Percentiles rank a stretch among this genome's conserved stretches.
phyloP scores from a whole-genome alignment of 768 basidiomycete species.

The Tulasnella calospora region DNA sequence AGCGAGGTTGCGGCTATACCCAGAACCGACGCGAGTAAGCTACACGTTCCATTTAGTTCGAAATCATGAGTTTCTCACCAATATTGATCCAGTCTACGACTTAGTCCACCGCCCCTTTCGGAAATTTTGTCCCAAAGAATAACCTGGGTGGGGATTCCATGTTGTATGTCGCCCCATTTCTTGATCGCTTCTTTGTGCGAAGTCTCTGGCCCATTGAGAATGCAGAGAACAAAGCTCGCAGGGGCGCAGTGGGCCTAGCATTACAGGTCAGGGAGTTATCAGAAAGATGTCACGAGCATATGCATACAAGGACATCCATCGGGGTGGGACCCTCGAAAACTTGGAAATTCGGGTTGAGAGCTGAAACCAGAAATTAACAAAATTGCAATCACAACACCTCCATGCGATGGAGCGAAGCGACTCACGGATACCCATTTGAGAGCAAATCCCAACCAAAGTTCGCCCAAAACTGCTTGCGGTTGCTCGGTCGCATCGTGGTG shows the following conservation, averaged over 20 bases:
- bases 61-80: not conserved
- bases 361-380: not conserved
- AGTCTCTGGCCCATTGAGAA: not conserved
- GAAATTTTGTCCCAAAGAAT: slow-evolving; percentile 15
- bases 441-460: not conserved
- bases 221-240: not conserved
- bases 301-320: not conserved
- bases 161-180: slow-evolving; percentile 15
- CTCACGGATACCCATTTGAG: not conserved
- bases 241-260: not conserved
- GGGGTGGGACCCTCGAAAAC: not conserved
- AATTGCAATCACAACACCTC: not conserved
- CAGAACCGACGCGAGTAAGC: not conserved
- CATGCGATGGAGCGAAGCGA: not conserved
- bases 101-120: not conserved
- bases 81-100: slow-evolving; percentile 5
- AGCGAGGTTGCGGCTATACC: slow-evolving; percentile 14
- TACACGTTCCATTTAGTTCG: not conserved
- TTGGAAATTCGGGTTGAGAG: not conserved
- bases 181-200: slow-evolving; percentile 14
- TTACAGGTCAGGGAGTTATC: not conserved
- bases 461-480: not conserved
- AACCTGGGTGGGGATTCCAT: slow-evolving; percentile 19
- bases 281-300: too few species aligned
- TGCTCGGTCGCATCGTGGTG: not conserved